Evolutionary conservation across 2,329 filamentous ascomycete genomes (phyloP), one percentile per base, ranked within the genome.

Genomic region (Sarocladiaceae sp.): DNA sequence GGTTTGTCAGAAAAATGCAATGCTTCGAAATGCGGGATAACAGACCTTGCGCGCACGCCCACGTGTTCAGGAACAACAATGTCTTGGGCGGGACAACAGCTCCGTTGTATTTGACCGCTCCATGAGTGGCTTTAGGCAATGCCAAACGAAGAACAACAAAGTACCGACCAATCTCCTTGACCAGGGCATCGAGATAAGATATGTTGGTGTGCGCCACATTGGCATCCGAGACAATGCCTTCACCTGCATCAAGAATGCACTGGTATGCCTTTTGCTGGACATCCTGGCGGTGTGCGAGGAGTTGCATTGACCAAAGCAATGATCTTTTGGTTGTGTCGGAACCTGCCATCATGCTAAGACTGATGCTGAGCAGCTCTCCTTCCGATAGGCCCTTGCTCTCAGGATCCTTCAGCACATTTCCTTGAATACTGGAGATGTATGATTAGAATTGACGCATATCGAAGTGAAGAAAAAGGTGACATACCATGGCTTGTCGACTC

Each of bases 271-370:
- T 83, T 5, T 79, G 70, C 58, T 87, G 84, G 5, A 87, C 75
- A 53, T 87, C 82, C 0, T 77, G 78, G 20, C 80, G 73, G 42
- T 80, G 75, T 0, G 82, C 75, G 3, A 87, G 66, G 25, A 84
- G 70, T 0, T 77, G 80, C 49, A 87, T 73, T 58, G 80, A 83
- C 83, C 83, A 87, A 4, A 82, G 79, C 1, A 87, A 77, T 4
- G 84, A 70, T 0, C 83, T 86, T 1, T 82, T 85, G 31, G 87
- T 76, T 0, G 84, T 87, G 56, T 87, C 84, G 3, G 87, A 69
- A 0, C 83, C 84, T 0, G 80, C 83, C 4, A 87, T 68, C 84
- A 88, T 87, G 1, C 83, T 87, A 55, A 87, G 64, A 55, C 80
- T 84, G 58, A 87, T 87, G 0, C 79, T 83, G 0, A 76, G 84